Base-by-base conservation (phyloP, 805 yeast species). In the Saccharomycopsis oosterbeekiorum region DNA sequence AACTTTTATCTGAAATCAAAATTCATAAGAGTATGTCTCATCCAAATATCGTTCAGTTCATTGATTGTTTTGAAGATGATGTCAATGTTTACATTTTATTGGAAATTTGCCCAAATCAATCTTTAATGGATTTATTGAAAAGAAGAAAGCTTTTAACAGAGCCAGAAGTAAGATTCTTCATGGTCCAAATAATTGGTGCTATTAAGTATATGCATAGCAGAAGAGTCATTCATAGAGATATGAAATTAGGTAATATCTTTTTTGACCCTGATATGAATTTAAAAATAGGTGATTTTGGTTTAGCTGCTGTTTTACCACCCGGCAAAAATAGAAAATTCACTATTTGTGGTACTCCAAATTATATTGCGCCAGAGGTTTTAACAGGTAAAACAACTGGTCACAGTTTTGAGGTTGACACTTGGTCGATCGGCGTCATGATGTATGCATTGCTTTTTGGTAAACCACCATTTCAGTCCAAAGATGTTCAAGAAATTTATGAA, bases 351-450 rank as follows among this genome's bases (percentile, higher is more conserved):
- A 94, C 99, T 26, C 99, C 99, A 63, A 94, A 94, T 75, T 94
- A 94, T 72, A 94, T 94, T 70, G 97, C 99, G 0, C 99, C 99
- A 8, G 99, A 94, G 76, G 96, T 94, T 24, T 79, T 94, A 66
- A 88, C 91, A 50, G 96, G 96, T 36, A 90, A 90, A 68, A 82
- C 78, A 59, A 80, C 84, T 12, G 99, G 98, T 9, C 99, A 94
- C 73, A 85, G 96, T 58, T 92, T 84, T 70, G 97, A 91, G 73
- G 97, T 91, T 51, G 99, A 94, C 73, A 83, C 91, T 63, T 94
- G 99, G 99, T 96, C 99, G 10, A 84, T 91, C 66, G 99, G 99
- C 64, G 89, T 94, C 62, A 94, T 94, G 90, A 80, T 94, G 78
- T 94, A 86, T 70, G 97, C 99, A 9, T 80, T 94, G 74, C 78